phyloP scores from a whole-genome alignment of 2,329 filamentous ascomycete genomes.

The Beauveria asiatica region DNA sequence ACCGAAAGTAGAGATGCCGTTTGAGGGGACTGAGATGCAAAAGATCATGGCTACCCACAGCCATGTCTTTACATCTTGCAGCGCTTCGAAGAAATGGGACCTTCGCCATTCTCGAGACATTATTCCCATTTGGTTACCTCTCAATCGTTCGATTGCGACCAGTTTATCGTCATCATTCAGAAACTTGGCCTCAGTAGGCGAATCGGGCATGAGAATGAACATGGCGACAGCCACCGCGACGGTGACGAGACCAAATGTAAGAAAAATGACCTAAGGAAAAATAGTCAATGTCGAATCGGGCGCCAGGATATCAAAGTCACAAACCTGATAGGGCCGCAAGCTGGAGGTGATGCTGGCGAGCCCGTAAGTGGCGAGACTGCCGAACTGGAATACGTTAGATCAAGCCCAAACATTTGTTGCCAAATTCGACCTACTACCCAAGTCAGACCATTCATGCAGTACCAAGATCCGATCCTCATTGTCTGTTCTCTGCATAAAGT shows the following conservation, averaged over 20 bases:
- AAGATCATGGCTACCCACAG: slow-evolving; percentile 47
- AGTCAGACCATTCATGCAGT: slow-evolving; percentile 52
- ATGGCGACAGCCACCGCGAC: slow-evolving; percentile 37
- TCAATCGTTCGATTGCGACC: slow-evolving; percentile 45
- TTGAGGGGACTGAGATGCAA: slow-evolving; percentile 48
- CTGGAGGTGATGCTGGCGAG: slow-evolving; percentile 46
- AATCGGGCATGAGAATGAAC: slow-evolving; percentile 40
- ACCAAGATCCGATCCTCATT: slow-evolving; percentile 48
- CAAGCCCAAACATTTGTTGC: too few species aligned
- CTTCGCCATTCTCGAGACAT: slow-evolving; percentile 43
- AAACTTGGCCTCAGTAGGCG: slow-evolving; percentile 41
- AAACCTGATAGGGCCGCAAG: slow-evolving; percentile 36
- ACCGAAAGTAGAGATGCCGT: slow-evolving; percentile 50
- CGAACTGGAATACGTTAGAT: slow-evolving; percentile 21
- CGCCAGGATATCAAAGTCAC: too few species aligned
- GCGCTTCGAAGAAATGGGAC: slow-evolving; percentile 43
- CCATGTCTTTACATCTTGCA: slow-evolving; percentile 52
- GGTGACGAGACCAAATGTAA: slow-evolving; percentile 44
- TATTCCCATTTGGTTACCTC: slow-evolving; percentile 47
- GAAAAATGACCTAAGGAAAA: slow-evolving; percentile 34
- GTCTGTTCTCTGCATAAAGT: slow-evolving; percentile 38
- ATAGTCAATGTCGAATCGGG: too few species aligned
- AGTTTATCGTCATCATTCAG: slow-evolving; percentile 42
- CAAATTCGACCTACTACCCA: slow-evolving; percentile 29
- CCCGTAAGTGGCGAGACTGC: slow-evolving; percentile 48